Evolutionary conservation across 331 rosid genomes (phyloP), one percentile per base, ranked within the genome.

Genomic region (Acacia concinna): DNA sequence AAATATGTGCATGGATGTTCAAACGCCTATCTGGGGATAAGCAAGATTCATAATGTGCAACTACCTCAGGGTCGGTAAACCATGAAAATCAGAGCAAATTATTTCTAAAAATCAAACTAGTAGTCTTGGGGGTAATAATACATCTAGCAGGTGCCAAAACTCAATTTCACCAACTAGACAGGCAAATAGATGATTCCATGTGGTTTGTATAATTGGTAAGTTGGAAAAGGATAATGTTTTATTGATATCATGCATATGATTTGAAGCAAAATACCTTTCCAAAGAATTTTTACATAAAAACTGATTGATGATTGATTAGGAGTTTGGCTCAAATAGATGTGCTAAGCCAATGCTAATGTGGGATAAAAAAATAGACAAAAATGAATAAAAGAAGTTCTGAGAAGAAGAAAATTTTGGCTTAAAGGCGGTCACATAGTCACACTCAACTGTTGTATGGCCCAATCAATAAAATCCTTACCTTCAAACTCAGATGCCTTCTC

Each of bases 401-500:
- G 57, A 56, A 23, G 57, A 56, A 23, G 37, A 30, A 21, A 77
- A 73, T 41, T 31, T 49, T 43, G 21, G 74, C 40, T 66, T 21
- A 75, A 71, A 79, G 62, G 57, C 75, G 59, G n/a, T 43, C 52
- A 79, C 40, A 76, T 52, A 15, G 30, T 34, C 47, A 17, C 73
- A 35, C 44, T 23, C 47, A 43, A 81, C 18, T 78, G 9, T 37
- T 74, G 25, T 21, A 54, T 10, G 65, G 73, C 64, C 34, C 66
- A 28, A 82, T 66, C 82, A 74, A 81, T 31, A 47, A 67, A 1
- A 59, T 28, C 38, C 37, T 27, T 27, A 92, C 99, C 99, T 93
- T 95, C 89, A 71, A 95, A 93, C 75, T 95, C 96, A 11, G 91
- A 87, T 56, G 97, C 97, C 82, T 91, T 90, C 75, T 91, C 97